Conservation (phyloP, 2,329 filamentous ascomycete species). For the Monosporascus sp. region DNA sequence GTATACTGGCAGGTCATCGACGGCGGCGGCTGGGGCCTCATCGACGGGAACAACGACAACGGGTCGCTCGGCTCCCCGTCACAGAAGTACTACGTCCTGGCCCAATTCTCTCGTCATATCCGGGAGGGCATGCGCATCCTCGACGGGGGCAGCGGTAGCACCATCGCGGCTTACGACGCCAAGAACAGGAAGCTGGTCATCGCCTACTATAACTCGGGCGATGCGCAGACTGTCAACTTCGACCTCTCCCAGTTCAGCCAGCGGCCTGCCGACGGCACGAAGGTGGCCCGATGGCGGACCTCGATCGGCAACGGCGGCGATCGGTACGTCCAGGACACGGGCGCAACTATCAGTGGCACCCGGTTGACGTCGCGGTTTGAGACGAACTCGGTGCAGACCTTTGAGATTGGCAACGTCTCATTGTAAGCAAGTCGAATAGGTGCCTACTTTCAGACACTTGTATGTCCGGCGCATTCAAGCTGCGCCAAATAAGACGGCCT, state of each 20-base stretch:
- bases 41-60: constrained; percentile 32
- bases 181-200: constrained; percentile 28
- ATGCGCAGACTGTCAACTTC: constrained; percentile 32
- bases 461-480: no score
- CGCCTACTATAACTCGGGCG: constrained; percentile 34
- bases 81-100: constrained; percentile 37
- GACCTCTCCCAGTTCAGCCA: constrained; percentile 30
- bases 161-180: constrained; percentile 34
- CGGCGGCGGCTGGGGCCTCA: constrained; percentile 34
- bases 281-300: constrained; percentile 31
- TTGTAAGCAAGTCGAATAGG: not conserved
- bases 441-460: no score
- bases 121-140: constrained; percentile 34
- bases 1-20: constrained; percentile 40
- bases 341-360: constrained; percentile 27
- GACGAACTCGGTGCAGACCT: constrained; percentile 30
- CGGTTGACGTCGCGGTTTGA: constrained; percentile 32
- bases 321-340: constrained; percentile 26
- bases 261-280: constrained; percentile 23
- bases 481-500: no score
- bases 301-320: constrained; percentile 29
- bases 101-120: constrained; percentile 35
- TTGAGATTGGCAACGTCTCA: constrained; percentile 22
- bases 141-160: constrained; percentile 28
- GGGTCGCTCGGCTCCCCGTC: constrained; percentile 22